Evolutionary conservation across 345 rosid genomes (phyloP), one percentile per base, ranked within the genome.

Genomic region (Heritiera littoralis): DNA sequence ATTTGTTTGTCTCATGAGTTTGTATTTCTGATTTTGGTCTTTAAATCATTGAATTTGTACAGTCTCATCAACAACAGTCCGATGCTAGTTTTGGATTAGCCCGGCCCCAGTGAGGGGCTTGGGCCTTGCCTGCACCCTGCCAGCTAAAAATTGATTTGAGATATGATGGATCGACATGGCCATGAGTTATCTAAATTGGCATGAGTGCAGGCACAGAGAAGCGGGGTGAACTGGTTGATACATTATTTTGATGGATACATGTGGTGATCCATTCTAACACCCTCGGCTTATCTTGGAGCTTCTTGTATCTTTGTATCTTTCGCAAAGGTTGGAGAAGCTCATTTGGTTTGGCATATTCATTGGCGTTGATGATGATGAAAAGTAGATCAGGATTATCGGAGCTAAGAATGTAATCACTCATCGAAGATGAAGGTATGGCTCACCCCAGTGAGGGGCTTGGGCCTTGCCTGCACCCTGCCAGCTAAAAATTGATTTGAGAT

Each of bases 81-180:
- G 93, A 92, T 81, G 84, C 91, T 28, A 89, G 88, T 89, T 91
- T 88, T 86, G 97, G 91, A 83, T 87, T 91, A 81, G 94, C 97
- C 88, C 97, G 94, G 93, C 97, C 97, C 93, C 91, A 89, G 28
- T 91, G 92, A 92, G 94, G 97, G 92, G 93, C 92, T 85, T 84
- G 93, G 94, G 89, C 94, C 85, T 81, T 91, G 97, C 94, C 94
- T 92, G 97, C 94, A 86, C 87, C 86, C 86, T 79, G 86, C 89
- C 89, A 76, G 85, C 79, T 63, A 83, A 72, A 77, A 75, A 78
- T 51, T 20, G 49, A 73, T 78, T 74, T 73, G 80, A 78, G 78
- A 79, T 67, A 60, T 43, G 52, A n/a, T 35, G 28, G 74, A 84
- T 70, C 72, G 61, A 28, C 78, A 15, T 75, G 45, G 72, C 49